A percentile compares a stretch with the other conserved stretches of the same genome.
Conservation (phyloP, 768 basidiomycete genomes). For the Kockovaella imperatae region DNA sequence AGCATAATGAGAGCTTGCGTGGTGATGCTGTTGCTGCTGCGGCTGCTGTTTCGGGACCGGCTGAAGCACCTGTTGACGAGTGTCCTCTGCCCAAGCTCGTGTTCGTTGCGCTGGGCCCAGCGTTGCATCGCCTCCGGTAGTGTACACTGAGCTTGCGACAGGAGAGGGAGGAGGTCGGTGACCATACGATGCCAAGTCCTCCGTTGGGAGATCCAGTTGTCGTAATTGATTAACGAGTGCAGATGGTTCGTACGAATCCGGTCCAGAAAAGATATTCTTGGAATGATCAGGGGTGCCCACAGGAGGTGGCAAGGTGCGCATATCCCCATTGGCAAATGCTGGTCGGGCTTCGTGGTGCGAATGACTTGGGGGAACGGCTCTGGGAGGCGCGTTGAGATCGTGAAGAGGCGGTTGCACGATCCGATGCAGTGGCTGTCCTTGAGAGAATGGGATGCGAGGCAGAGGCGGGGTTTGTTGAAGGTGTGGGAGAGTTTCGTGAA, state of each 20-base stretch:
- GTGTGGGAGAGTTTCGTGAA: constrained; percentile 57
- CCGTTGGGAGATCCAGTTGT: constrained; percentile 44
- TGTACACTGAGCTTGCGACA: constrained; percentile 3
- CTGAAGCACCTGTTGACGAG: constrained; percentile 15
- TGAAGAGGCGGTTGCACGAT: constrained; percentile 1
- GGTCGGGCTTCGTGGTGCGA: constrained; percentile 36
- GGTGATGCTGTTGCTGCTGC: neutral
- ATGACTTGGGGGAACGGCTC: constrained; percentile 29
- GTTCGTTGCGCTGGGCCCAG: neutral
- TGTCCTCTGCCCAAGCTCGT: constrained; percentile 10
- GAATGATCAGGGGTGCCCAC: constrained; percentile 25
- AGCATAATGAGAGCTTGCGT: no score
- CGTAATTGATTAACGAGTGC: constrained; percentile 43
- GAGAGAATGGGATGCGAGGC: constrained; percentile 39
- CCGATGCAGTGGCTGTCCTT: constrained; percentile 34
- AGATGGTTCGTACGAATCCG: constrained; percentile 36
- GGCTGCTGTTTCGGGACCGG: neutral
- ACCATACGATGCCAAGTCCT: constrained; percentile 42
- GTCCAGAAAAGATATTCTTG: constrained; percentile 45
- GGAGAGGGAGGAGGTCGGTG: constrained; percentile 26
- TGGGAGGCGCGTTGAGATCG: constrained; percentile 25
- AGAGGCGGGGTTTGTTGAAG: constrained; percentile 41
- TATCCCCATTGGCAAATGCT: constrained; percentile 37
- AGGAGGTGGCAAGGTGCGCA: constrained; percentile 37
- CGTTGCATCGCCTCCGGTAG: constrained; percentile 6